Percentiles rank a stretch among this genome's conserved stretches.
These are phyloP conservation scores for Scheffersomyces segobiensis DNA, from an alignment of 1,139 yeast genomes.

Conservation along the genomic window DNA sequence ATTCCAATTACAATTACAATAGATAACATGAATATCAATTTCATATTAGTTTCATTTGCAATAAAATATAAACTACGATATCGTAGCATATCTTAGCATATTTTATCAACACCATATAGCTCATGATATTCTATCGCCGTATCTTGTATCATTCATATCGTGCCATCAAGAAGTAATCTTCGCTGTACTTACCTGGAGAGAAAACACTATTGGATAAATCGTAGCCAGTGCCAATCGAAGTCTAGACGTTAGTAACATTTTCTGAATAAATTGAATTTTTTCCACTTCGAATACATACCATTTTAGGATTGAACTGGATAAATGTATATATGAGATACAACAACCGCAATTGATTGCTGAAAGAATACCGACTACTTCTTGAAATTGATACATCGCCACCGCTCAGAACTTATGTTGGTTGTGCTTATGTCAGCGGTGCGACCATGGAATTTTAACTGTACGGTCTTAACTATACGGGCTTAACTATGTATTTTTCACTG, in stretches of 20 bases:
- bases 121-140: background rate
- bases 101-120: background rate
- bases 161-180: background rate
- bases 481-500: background rate
- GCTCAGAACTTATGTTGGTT: background rate
- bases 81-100: background rate
- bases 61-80: too few relatives aligned
- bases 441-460: background rate
- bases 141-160: background rate
- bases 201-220: conserved; percentile 93
- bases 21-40: too few relatives aligned
- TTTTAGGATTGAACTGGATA: background rate
- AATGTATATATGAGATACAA: background rate
- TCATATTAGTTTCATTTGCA: too few relatives aligned
- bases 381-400: background rate
- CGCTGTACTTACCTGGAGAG: conserved; percentile 39
- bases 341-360: background rate
- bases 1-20: too few relatives aligned
- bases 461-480: background rate
- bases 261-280: background rate
- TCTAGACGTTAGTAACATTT: conserved; percentile 33
- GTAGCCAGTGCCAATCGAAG: conserved; percentile 97
- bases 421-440: background rate
- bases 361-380: background rate
- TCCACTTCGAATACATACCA: background rate